Conservation (phyloP, 2,329 filamentous ascomycete genomes). For the Alternaria panax region DNA sequence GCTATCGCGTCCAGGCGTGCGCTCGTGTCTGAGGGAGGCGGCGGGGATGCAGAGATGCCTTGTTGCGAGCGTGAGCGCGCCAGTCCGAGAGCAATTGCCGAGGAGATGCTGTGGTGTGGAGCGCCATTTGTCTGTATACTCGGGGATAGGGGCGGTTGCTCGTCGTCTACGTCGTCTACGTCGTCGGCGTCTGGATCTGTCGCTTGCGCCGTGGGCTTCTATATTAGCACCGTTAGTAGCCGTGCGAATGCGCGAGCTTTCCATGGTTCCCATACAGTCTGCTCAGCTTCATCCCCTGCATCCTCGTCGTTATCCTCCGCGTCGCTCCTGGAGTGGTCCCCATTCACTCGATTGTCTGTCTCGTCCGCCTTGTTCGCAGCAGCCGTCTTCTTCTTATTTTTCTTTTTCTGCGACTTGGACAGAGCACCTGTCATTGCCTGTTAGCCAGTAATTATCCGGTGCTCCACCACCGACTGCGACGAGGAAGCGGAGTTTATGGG, state of each 20-base stretch:
- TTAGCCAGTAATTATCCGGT: conserved; percentile 25
- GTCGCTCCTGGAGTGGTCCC: conserved; percentile 30
- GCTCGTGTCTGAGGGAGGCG: conserved; percentile 54
- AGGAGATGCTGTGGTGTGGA: conserved; percentile 47
- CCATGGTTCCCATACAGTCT: conserved; percentile 28
- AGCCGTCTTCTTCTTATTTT: conserved; percentile 49
- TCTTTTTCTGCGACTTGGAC: conserved; percentile 52
- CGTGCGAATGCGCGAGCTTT: neutral
- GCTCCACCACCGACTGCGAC: neutral
- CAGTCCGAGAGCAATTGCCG: conserved; percentile 47
- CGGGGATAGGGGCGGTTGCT: conserved; percentile 40
- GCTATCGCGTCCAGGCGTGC: conserved; percentile 76
- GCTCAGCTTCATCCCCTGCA: conserved; percentile 46
- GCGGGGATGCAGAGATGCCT: conserved; percentile 43
- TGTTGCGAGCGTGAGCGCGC: conserved; percentile 47
- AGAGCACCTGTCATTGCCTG: conserved; percentile 29
- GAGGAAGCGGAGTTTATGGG: conserved; percentile 16
- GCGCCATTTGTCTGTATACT: conserved; percentile 44
- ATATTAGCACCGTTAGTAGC: conserved; percentile 18
- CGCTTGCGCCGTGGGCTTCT: conserved; percentile 34
- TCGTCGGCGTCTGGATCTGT: conserved; percentile 44
- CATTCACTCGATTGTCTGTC: conserved; percentile 35
- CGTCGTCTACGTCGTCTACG: conserved; percentile 48
- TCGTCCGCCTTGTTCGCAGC: conserved; percentile 38
- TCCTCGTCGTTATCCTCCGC: conserved; percentile 41